Evolutionary conservation across 2,329 filamentous ascomycete genomes (phyloP).

Genomic region (Arthrobotrys entomopaga): DNA sequence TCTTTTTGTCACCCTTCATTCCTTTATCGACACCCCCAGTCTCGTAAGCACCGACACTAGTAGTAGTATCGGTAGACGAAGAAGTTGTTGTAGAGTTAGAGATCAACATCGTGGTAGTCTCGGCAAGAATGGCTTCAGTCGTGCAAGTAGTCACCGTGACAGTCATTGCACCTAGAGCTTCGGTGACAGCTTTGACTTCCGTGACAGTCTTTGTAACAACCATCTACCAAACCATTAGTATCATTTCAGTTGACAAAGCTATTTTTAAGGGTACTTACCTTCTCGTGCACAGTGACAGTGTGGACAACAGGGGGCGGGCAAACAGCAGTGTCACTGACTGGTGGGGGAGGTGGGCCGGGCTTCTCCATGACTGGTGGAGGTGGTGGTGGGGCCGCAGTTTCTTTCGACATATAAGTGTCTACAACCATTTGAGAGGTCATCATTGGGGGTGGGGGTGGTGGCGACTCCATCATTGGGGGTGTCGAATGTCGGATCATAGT

Average conservation of each 20-base stretch:
- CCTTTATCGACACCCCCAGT: slow-evolving; percentile 4
- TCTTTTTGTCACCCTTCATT: neutral
- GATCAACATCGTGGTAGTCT: neutral
- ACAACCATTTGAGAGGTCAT: neutral
- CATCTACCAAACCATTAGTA: slow-evolving; percentile 1
- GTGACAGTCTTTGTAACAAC: slow-evolving; percentile 24
- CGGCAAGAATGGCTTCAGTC: too few relatives aligned
- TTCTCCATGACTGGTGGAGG: slow-evolving; percentile 11
- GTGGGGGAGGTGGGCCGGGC: slow-evolving; percentile 2
- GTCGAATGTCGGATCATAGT: neutral
- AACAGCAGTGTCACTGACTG: slow-evolving; percentile 1
- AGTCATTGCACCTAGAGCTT: slow-evolving; percentile 18
- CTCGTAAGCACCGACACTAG: too few relatives aligned
- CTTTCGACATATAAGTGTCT: neutral
- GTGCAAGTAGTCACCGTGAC: slow-evolving; percentile 26
- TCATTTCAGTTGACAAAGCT: neutral
- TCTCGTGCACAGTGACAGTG: slow-evolving; percentile 30
- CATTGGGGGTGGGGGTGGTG: neutral
- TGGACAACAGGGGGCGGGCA: slow-evolving; percentile 12
- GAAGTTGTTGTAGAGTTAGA: neutral
- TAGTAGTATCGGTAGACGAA: too few relatives aligned
- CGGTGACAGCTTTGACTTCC: slow-evolving; percentile 10
- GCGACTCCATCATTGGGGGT: neutral
- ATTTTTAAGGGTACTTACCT: slow-evolving; percentile 14
- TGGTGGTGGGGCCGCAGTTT: slow-evolving; percentile 3